Evolutionary conservation across 1,139 yeast genomes (phyloP).

Genomic region (Geotrichum carabidarum): DNA sequence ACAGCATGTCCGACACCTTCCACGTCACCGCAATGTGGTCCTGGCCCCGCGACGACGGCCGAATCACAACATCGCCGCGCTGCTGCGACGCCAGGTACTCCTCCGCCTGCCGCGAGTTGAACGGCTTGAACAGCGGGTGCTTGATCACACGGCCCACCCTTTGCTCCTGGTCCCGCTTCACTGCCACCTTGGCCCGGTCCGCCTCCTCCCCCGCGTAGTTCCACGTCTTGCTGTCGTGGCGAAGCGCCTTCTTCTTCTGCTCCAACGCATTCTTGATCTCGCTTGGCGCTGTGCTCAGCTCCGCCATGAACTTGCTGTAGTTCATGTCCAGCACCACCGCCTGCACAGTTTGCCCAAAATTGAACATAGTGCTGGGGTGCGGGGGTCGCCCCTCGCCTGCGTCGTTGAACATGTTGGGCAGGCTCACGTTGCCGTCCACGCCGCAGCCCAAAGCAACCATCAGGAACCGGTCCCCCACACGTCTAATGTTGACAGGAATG

Average conservation of each 20-base stretch:
- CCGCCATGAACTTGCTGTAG: constrained; percentile 68
- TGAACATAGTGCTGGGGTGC: constrained; percentile 46
- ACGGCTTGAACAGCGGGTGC: constrained; percentile 85
- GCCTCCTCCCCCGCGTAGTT: constrained; percentile 66
- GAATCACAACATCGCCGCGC: constrained; percentile 87
- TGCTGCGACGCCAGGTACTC: constrained; percentile 82
- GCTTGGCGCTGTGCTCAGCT: constrained; percentile 61
- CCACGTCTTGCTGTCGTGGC: constrained; percentile 69
- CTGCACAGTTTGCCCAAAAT: constrained; percentile 75
- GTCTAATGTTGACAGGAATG: constrained; percentile 67
- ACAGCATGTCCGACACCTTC: constrained; percentile 88
- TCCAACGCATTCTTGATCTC: constrained; percentile 59
- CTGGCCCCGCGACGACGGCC: constrained; percentile 89
- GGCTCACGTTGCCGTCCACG: constrained; percentile 63
- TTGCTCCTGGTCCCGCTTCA: constrained; percentile 46
- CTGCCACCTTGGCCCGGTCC: constrained; percentile 54
- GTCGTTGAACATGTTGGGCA: constrained; percentile 60
- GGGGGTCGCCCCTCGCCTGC: constrained; percentile 37
- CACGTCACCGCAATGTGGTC: constrained; percentile 90
- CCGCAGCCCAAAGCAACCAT: constrained; percentile 70
- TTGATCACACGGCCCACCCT: constrained; percentile 73
- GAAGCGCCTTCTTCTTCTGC: constrained; percentile 36
- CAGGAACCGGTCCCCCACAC: constrained; percentile 46
- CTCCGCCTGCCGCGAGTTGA: constrained; percentile 85
- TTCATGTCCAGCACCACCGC: constrained; percentile 70